A percentile compares a stretch with the other conserved stretches of the same genome.
These are phyloP conservation scores for Ganoderma leucocontextum DNA, from an alignment of 1,284 basidiomycete genomes.

Conservation along the genomic window DNA sequence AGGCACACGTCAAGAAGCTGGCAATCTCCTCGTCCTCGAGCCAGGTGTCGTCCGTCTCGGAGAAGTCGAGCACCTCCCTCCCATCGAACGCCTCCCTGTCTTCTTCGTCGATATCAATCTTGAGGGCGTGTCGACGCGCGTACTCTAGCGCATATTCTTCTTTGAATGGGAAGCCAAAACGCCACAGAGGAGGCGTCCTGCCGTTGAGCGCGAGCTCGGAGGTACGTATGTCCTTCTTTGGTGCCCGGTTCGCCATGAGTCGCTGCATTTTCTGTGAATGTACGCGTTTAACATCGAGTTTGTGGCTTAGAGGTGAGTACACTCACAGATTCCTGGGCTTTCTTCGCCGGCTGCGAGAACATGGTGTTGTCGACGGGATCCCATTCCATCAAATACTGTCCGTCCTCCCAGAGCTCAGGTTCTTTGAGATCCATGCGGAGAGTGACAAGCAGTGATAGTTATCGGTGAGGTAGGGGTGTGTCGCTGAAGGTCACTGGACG, in stretches of 20 bases:
- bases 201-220: neutral
- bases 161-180: neutral
- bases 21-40: neutral
- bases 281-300: neutral
- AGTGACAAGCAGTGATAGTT: too few species aligned
- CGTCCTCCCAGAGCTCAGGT: neutral
- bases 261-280: neutral
- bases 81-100: slow-evolving; percentile 1
- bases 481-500: neutral
- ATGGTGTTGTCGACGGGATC: neutral
- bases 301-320: neutral
- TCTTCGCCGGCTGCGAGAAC: neutral
- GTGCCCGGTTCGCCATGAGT: slow-evolving; percentile 4
- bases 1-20: neutral
- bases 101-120: neutral
- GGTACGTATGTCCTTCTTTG: neutral
- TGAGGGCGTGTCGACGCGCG: neutral
- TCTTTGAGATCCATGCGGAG: neutral
- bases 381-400: neutral
- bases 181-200: neutral
- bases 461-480: neutral
- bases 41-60: neutral
- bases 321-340: neutral
- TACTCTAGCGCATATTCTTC: neutral
- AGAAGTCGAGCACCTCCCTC: neutral